Evolutionary conservation across 2,329 filamentous ascomycete species (phyloP), one percentile per base, ranked within the genome.

Genomic region (Diaporthe caulivora): DNA sequence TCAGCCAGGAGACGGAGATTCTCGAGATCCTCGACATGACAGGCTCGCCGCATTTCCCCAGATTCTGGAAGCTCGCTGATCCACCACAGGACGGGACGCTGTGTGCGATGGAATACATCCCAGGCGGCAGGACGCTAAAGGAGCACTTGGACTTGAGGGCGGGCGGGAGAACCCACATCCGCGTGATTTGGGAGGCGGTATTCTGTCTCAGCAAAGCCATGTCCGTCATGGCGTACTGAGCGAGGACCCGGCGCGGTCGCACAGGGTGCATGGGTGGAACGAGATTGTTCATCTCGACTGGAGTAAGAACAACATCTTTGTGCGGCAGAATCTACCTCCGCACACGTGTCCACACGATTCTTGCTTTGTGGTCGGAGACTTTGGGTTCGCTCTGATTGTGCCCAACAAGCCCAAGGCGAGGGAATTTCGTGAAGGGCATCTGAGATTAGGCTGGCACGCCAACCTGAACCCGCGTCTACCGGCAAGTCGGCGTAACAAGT

Each of bases 291-390:
- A 64, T 9, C 42, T 64, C 26, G 58, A 64, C 58, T 64, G 58
- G 58, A 34, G 58, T n/a, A 29, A 15, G 2, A 6, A 5, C 6
- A 64, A 49, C 42, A 64, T 64, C 26, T 49, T 64, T 15, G 58
- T 64, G 26, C 58, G 40, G 58, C 40, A 21, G 9, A 21, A 34
- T 2, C 21, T 5, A 9, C 26, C 26, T 9, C 34, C 18, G 42
- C 58, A 64, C 11, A 64, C 58, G n/a, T 64, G 58, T 26, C n/a
- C 58, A n/a, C 58, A 64, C 11, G 26, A 11, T 7, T 21, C 58
- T n/a, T 64, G 58, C 42, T 64, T 64, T 42, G 21, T 64, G 58
- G 26, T 49, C 26, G 58, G 58, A 24, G 58, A 64, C 58, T 64
- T 64, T 31, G 58, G 58, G 26, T 47, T 64, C 42, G 26, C 40